Conservation (phyloP, 176 grass and related monocot genomes). For the Alloteropsis semialata region DNA sequence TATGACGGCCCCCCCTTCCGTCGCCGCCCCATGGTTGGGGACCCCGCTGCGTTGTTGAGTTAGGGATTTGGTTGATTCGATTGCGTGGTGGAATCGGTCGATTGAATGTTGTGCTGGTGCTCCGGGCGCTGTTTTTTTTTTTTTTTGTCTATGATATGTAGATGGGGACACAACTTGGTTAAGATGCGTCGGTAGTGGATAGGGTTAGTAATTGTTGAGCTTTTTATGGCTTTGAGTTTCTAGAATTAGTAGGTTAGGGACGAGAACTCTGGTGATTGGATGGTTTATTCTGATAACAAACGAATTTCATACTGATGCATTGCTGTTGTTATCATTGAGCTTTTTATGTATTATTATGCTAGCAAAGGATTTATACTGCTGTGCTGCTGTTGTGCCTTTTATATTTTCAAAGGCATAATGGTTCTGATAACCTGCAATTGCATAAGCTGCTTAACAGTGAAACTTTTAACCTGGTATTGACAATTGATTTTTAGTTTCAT, state of each 20-base stretch:
- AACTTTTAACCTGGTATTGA: neutral
- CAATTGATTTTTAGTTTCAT: neutral
- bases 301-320: neutral
- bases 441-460: neutral
- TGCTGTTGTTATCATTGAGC: neutral
- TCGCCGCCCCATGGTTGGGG: neutral
- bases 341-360: neutral
- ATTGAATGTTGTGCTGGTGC: neutral
- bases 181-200: neutral
- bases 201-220: neutral
- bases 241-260: neutral
- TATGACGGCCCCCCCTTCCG: neutral
- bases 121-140: no score
- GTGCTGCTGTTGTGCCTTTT: neutral
- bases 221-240: neutral
- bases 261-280: neutral
- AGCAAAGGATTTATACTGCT: neutral
- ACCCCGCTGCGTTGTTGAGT: neutral
- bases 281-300: neutral
- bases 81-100: neutral
- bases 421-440: neutral
- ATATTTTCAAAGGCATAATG: neutral
- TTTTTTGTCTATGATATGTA: neutral
- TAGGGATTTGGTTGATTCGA: slow-evolving; percentile 15
- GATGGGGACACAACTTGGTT: neutral